Conservation (phyloP, 306 rosid genomes). For the Neltuma alba region DNA sequence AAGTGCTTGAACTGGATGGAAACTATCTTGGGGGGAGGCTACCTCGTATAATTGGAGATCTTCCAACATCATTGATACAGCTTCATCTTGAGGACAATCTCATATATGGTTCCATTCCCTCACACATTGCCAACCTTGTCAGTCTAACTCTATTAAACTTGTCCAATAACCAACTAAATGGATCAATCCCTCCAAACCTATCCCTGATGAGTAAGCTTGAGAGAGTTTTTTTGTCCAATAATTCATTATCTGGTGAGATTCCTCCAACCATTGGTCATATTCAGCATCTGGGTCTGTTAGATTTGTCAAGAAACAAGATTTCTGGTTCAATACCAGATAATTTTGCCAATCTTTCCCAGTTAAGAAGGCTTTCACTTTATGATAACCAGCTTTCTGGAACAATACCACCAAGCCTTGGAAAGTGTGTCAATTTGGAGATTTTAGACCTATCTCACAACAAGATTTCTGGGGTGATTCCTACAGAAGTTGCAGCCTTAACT, state of each 20-base stretch:
- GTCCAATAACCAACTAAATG: slow-evolving; percentile 78
- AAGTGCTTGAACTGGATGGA: slow-evolving; percentile 83
- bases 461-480: slow-evolving; percentile 72
- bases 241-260: slow-evolving; percentile 83
- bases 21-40: slow-evolving; percentile 75
- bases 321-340: slow-evolving; percentile 85
- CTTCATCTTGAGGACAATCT: slow-evolving; percentile 72
- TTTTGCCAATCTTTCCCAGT: slow-evolving; percentile 75
- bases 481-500: slow-evolving; percentile 80
- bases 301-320: slow-evolving; percentile 78
- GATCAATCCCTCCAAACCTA: slow-evolving; percentile 70
- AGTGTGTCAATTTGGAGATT: slow-evolving; percentile 80
- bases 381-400: slow-evolving; percentile 75
- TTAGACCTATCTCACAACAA: slow-evolving; percentile 79
- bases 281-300: slow-evolving; percentile 78
- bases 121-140: slow-evolving; percentile 67
- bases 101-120: slow-evolving; percentile 75
- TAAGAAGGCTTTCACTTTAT: slow-evolving; percentile 78
- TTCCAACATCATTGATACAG: slow-evolving; percentile 60
- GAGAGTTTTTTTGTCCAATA: slow-evolving; percentile 73
- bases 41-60: slow-evolving; percentile 72
- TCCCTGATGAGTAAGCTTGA: slow-evolving; percentile 67
- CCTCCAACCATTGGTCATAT: slow-evolving; percentile 67
- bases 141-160: slow-evolving; percentile 77
- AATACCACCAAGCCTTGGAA: slow-evolving; percentile 79